These are phyloP conservation scores for Colletotrichum godetiae DNA, from an alignment of 2,329 filamentous ascomycete genomes.

Conservation along the genomic window DNA sequence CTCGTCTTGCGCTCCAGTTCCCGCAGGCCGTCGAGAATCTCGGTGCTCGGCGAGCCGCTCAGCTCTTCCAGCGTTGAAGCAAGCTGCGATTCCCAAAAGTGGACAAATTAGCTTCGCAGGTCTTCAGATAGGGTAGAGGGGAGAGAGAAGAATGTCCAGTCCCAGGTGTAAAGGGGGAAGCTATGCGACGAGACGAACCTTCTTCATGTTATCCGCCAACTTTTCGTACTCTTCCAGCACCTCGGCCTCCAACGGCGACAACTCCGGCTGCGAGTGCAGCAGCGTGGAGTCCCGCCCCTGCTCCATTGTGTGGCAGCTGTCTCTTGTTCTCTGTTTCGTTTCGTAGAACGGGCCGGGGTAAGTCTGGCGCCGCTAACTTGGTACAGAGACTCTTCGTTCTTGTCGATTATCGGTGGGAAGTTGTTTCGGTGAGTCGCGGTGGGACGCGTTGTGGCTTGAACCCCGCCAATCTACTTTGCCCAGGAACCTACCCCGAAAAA, in stretches of 20 bases:
- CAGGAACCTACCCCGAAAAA: neutral
- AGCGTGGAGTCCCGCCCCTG: conserved; percentile 38
- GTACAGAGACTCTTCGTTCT: neutral
- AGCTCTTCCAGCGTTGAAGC: conserved; percentile 71
- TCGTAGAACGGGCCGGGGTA: neutral
- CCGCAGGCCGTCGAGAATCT: conserved; percentile 86
- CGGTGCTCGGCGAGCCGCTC: conserved; percentile 78
- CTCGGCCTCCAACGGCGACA: conserved; percentile 89
- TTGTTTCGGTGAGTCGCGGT: conserved; percentile 30
- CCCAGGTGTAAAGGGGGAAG: neutral
- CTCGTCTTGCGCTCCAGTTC: conserved; percentile 94
- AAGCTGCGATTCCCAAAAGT: conserved; percentile 55
- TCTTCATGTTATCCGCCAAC: conserved; percentile 90
- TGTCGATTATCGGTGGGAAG: neutral
- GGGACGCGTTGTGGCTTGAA: conserved; percentile 25
- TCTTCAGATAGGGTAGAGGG: neutral
- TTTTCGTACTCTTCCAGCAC: conserved; percentile 94
- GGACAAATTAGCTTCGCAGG: neutral
- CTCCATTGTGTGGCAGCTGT: conserved; percentile 20
- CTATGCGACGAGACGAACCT: conserved; percentile 63
- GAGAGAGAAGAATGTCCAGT: too few relatives aligned
- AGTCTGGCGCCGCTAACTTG: neutral
- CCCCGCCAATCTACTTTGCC: conserved; percentile 12
- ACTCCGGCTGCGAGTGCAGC: conserved; percentile 60
- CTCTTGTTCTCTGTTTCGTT: neutral